Conservation (phyloP, 805 yeast species). For the Huiozyma naganishii region DNA sequence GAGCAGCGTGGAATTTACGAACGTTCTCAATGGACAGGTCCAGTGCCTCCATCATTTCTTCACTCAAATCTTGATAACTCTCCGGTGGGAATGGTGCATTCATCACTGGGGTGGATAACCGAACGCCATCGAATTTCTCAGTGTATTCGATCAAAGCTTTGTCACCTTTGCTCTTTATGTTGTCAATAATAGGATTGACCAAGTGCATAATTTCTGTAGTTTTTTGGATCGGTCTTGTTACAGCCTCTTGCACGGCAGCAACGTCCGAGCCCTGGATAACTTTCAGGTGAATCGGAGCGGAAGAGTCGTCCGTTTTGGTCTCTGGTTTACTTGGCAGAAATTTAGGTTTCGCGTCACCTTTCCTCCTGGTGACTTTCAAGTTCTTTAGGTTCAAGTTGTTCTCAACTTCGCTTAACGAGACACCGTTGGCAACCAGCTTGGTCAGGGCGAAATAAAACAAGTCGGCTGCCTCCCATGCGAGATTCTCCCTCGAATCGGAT, state of each 20-base stretch:
- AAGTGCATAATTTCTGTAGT: constrained; percentile 87
- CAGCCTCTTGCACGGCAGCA: constrained; percentile 45
- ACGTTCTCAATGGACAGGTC: constrained; percentile 87
- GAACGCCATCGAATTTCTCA: constrained; percentile 81
- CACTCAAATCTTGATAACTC: constrained; percentile 60
- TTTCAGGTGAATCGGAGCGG: constrained; percentile 15
- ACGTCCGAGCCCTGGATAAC: constrained; percentile 17
- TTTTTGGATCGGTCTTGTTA: constrained; percentile 91
- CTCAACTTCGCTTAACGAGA: constrained; percentile 71
- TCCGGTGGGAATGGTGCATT: constrained; percentile 80
- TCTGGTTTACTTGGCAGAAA: constrained; percentile 35
- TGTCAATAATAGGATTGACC: constrained; percentile 79
- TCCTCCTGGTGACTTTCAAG: constrained; percentile 79
- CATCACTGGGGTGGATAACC: constrained; percentile 59
- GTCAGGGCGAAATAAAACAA: constrained; percentile 66
- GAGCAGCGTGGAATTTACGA: constrained; percentile 88
- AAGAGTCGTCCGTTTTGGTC: constrained; percentile 11
- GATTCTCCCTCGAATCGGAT: constrained; percentile 55
- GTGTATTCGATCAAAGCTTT: constrained; percentile 81
- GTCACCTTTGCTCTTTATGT: constrained; percentile 72
- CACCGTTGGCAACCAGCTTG: constrained; percentile 69
- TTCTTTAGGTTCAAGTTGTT: constrained; percentile 74
- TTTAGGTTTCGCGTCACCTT: constrained; percentile 89
- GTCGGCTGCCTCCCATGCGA: constrained; percentile 98
- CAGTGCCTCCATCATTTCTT: constrained; percentile 69